A percentile compares a stretch with the other conserved stretches of the same genome.
Conservation (phyloP, 306 rosid genomes). For the Quercus ilex region DNA sequence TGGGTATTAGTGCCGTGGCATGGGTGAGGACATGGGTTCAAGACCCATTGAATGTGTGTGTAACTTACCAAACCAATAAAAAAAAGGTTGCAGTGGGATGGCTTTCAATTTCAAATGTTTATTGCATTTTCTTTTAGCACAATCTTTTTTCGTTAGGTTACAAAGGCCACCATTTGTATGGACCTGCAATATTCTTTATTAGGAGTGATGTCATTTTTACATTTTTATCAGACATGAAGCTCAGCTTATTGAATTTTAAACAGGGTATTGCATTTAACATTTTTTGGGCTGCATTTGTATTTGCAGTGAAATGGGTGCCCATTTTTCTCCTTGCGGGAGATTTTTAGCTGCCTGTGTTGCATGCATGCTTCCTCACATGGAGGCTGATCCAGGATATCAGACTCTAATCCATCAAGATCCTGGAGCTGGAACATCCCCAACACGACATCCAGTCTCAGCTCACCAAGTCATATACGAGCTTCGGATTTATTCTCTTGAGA, state of each 20-base stretch:
- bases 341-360: conserved; percentile 48
- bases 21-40: not conserved
- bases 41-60: no score
- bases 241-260: not conserved
- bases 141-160: not conserved
- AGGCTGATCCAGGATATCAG: conserved; percentile 57
- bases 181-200: not conserved
- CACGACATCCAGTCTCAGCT: conserved; percentile 68
- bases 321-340: conserved; percentile 52
- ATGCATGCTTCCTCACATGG: conserved; percentile 50
- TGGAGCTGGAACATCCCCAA: conserved; percentile 66
- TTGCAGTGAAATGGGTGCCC: conserved; percentile 56
- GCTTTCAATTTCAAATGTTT: not conserved
- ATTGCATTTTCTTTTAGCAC: conserved; percentile 3
- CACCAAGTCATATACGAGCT: conserved; percentile 78
- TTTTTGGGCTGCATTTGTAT: conserved; percentile 9
- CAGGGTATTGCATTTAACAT: not conserved
- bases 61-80: no score
- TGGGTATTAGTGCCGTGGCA: conserved; percentile 12
- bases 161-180: not conserved
- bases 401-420: conserved; percentile 47
- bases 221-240: not conserved
- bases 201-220: not conserved
- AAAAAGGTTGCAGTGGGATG: not conserved
- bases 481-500: conserved; percentile 70